Base-by-base conservation (phyloP, 805 yeast genomes). In the Kuraishia capsulata region DNA sequence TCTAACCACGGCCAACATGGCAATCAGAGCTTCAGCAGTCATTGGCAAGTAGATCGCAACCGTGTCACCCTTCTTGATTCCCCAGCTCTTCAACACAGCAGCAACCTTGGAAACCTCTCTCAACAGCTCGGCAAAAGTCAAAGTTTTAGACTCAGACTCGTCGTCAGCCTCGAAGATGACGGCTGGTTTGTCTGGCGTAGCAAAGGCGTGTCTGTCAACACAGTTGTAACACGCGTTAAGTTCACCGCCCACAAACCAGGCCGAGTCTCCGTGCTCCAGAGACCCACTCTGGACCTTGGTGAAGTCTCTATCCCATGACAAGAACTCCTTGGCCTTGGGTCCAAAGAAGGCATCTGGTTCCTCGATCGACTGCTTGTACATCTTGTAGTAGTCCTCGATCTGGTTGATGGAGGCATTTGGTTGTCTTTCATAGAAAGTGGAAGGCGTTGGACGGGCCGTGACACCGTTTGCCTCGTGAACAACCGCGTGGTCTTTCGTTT, bases 41-140 rank as follows among this genome's bases (percentile, higher is more conserved):
- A 92, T 90, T 55, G 98, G 98, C 58, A 90, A 67, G 64, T 90
- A 90, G 42, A 90, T 84, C 36, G 97, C 97, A 42, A 90, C 97
- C 20, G 95, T 84, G 57, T 90, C 98, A 56, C 98, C 98, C 62
- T 86, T 85, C 50, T 71, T 67, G 49, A 90, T 90, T 41, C 98
- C 98, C 75, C 88, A 78, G 42, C 79, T 71, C 46, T 73, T 67
- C 57, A 92, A 73, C 32, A 86, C 81, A 50, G 83, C 89, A 10
- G 97, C 96, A 50, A 88, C 78, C 55, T 82, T 79, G 47, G 83
- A 80, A 33, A 90, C 96, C 48, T 86, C 80, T 53, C 78, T 75
- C 54, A 90, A 72, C 50, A 90, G 73, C 65, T 90, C 92, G 43
- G 86, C 88, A 61, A 81, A 90, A 29, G 97, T 83, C 55, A 90